Conservation (phyloP, 2,329 filamentous ascomycete genomes). For the Chrysoporthe cubensis region DNA sequence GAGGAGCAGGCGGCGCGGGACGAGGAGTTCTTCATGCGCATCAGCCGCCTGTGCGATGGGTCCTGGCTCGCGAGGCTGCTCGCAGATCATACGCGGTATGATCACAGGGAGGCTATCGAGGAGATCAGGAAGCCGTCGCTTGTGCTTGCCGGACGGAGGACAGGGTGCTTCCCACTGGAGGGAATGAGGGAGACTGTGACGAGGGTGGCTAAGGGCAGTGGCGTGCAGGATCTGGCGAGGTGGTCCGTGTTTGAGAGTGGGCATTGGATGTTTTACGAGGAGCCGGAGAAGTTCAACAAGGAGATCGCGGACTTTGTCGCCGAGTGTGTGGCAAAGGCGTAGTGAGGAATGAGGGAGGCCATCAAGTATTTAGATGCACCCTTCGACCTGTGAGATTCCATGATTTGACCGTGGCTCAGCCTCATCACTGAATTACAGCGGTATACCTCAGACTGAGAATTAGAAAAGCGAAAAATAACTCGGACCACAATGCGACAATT, state of each 20-base stretch:
- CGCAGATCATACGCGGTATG: constrained; percentile 46
- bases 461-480: background rate
- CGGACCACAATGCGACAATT: no score
- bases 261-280: constrained; percentile 48
- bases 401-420: background rate
- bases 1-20: constrained; percentile 35
- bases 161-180: constrained; percentile 44
- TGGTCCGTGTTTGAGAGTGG: constrained; percentile 41
- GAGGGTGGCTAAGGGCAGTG: constrained; percentile 34
- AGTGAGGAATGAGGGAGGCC: background rate
- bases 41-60: constrained; percentile 41
- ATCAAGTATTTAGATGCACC: background rate
- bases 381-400: no score
- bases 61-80: constrained; percentile 43
- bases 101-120: constrained; percentile 46
- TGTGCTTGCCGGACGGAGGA: constrained; percentile 42
- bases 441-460: background rate
- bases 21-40: constrained; percentile 41
- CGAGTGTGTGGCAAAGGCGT: constrained; percentile 4
- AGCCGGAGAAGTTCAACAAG: constrained; percentile 42
- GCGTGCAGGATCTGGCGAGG: constrained; percentile 32
- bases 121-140: constrained; percentile 39
- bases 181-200: constrained; percentile 43
- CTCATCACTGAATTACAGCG: background rate
- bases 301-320: constrained; percentile 40